Conservation (phyloP, 805 yeast genomes). For the Danielia reshetovae region DNA sequence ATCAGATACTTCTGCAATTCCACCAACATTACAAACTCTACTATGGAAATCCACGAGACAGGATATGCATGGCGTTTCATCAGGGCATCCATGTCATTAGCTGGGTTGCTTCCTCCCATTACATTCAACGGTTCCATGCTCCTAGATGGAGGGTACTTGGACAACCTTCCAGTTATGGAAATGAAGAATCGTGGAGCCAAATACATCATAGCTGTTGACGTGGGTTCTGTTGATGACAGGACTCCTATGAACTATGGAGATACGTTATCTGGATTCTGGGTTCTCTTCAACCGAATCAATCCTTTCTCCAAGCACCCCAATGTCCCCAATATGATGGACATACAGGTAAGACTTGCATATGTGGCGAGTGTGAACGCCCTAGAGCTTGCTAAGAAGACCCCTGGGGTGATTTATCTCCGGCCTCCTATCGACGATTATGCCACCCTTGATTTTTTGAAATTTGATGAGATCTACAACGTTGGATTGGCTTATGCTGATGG, state of each 20-base stretch:
- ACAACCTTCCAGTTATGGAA: constrained; percentile 86
- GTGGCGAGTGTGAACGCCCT: constrained; percentile 93
- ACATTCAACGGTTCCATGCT: constrained; percentile 90
- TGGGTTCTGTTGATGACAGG: constrained; percentile 90
- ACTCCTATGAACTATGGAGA: constrained; percentile 91
- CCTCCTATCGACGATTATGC: constrained; percentile 94
- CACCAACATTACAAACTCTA: constrained; percentile 89
- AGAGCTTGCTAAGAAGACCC: constrained; percentile 77
- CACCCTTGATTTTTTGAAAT: constrained; percentile 87
- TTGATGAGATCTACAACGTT: constrained; percentile 81
- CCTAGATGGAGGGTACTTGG: constrained; percentile 94
- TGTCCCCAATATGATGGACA: constrained; percentile 92
- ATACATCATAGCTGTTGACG: constrained; percentile 88
- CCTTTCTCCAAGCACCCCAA: constrained; percentile 85
- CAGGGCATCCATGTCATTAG: constrained; percentile 94
- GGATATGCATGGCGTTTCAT: constrained; percentile 96
- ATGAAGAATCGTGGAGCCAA: constrained; percentile 89
- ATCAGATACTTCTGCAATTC: constrained; percentile 83
- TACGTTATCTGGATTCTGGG: constrained; percentile 91
- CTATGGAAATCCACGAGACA: constrained; percentile 88
- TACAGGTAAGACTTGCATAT: constrained; percentile 87
- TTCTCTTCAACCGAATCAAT: constrained; percentile 77
- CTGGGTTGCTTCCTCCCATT: constrained; percentile 87
- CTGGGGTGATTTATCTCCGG: constrained; percentile 81
- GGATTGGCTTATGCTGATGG: constrained; percentile 72